Base-by-base conservation (phyloP, 306 rosid species). In the Dryas drummondii region DNA sequence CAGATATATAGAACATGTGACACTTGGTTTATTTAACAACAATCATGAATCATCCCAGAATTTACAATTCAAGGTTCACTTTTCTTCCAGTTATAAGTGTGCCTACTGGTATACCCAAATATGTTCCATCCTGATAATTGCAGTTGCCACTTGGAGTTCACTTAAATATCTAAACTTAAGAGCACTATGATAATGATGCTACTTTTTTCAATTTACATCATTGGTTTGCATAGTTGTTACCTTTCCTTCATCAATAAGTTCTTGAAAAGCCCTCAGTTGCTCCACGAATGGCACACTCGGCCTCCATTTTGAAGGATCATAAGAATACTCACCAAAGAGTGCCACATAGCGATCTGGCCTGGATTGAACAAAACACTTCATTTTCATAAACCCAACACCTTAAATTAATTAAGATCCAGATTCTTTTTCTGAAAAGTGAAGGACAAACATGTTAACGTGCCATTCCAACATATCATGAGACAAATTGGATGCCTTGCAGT, bases 341-440 rank as follows among this genome's bases (percentile, higher is more conserved):
- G 96, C 13, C 56, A 86, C 98, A 55, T 91, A 86, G 55, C 98
- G 93, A 78, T 94, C 97, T 82, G 97, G 98, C 98, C 98, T 94
- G 84, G 58, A 79, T 57, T 48, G 45, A 72, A 81, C 72, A 45
- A 70, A 52, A 73, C 42, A 53, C 44, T 46, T 68, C 48, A 73
- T 11, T 50, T 68, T 80, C 26, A 66, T 27, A 75, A 76, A 71
- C 42, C 59, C 52, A 55, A 55, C 60, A 72, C 62, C 17, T 65
- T 67, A 61, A 53, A 78, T 58, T 16, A 40, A 4, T 55, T 66
- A 32, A 45, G 40, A 32, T 40, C 76, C 66, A 47, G 74, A 54
- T 46, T 52, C 44, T 71, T 48, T 27, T 46, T 62, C 50, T 75
- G 55, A 37, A 72, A 71, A 77, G n/a, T 5, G 13, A 66, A 68